These are phyloP conservation scores for Aspergillus ustus DNA, from an alignment of 2,329 filamentous ascomycete genomes.

Conservation along the genomic window DNA sequence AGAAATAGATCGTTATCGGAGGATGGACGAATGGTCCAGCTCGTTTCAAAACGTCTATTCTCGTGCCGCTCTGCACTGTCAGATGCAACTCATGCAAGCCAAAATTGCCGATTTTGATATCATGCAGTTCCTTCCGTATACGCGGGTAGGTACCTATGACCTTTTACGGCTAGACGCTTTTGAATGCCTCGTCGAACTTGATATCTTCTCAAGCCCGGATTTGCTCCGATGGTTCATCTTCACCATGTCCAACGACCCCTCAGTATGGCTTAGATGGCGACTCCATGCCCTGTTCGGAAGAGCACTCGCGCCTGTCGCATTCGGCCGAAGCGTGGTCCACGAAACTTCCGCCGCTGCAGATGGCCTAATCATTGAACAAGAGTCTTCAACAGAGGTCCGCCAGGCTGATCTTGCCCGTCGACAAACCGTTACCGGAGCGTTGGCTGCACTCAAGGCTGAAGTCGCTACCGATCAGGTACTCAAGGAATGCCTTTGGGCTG, in stretches of 20 bases:
- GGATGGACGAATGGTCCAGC: conserved; percentile 69
- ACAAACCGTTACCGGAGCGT: conserved; percentile 62
- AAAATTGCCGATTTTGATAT: conserved; percentile 58
- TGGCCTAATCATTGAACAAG: conserved; percentile 63
- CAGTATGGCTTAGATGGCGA: conserved; percentile 60
- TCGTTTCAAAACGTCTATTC: conserved; percentile 70
- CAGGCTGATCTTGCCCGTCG: conserved; percentile 59
- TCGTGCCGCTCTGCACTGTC: conserved; percentile 64
- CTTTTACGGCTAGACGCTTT: conserved; percentile 65
- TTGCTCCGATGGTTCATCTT: conserved; percentile 63
- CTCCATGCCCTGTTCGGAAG: conserved; percentile 59
- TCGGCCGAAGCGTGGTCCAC: conserved; percentile 53
- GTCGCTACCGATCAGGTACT: conserved; percentile 55
- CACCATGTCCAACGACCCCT: conserved; percentile 60
- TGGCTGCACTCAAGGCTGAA: conserved; percentile 60
- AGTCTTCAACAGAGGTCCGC: conserved; percentile 56
- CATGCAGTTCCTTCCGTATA: conserved; percentile 65
- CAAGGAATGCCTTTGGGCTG: conserved; percentile 60
- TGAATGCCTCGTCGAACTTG: conserved; percentile 60
- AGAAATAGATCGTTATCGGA: conserved; percentile 66
- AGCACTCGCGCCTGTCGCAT: conserved; percentile 62
- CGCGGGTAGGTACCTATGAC: conserved; percentile 62
- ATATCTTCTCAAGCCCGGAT: conserved; percentile 55
- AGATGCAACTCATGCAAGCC: conserved; percentile 59
- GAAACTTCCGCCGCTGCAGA: conserved; percentile 39